Evolutionary conservation across 2,329 filamentous ascomycete genomes (phyloP), one percentile per base, ranked within the genome.

Genomic region (Geosmithia morbida): DNA sequence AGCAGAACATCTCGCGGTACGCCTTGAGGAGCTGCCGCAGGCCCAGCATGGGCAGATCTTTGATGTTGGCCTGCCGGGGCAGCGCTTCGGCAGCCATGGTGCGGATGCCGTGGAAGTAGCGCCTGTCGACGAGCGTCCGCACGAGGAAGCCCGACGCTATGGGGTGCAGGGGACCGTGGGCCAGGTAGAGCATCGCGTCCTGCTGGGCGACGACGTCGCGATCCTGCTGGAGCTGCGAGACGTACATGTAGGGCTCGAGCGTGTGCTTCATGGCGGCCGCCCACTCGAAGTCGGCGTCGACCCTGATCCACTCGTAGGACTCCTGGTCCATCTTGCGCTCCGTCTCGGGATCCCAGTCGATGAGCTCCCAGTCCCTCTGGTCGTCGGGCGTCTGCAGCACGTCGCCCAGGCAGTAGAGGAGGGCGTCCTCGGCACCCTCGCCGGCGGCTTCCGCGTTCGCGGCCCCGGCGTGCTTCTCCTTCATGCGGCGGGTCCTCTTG

Each of bases 271-370:
- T 85, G 54, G 83, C 83, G 64, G 85, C 92, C 49, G 96, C 82
- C 92, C 92, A 98, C 62, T 98, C 92, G 55, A 97, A 97, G 64
- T 98, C 94, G 16, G 90, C 89, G 62, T 98, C 92, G 66, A 97
- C 85, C 18, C 92, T 83, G 55, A 98, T 94, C 92, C 94, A 98
- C 61, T 98, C 92, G 58, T 96, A 98, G 0, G 87, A 94, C 60
- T 98, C 92, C 53, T 88, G 81, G 48, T 92, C 87, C 89, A 98
- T 97, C 57, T 81, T 81, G 37, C 83, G 76, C 63, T 97, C 89
- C 16, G 90, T 87, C 48, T 94, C 87, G 50, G 84, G 77, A 44
- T 85, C 83, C 89, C 90, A 98, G 53, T 97, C 90, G 6, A 80
- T 77, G 6, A 98, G 71, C 46, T 77, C 80, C 90, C 92, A 98